A percentile compares a stretch with the other conserved stretches of the same genome.
Conservation (phyloP, 2,329 filamentous ascomycete species). For the Colletotrichum sojae region DNA sequence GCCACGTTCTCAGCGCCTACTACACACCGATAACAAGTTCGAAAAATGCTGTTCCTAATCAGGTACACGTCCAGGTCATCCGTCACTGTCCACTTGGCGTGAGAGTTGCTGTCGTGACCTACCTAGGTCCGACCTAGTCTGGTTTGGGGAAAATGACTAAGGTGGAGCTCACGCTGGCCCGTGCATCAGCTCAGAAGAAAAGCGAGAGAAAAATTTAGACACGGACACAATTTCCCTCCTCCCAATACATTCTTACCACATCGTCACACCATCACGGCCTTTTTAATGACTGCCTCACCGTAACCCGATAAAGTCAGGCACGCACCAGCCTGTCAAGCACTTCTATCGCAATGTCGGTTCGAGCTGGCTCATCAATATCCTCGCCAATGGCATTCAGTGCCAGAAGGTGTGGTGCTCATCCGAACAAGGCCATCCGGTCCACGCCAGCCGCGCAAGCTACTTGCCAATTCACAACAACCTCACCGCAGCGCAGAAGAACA, state of each 20-base stretch:
- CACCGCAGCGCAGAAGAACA: slow-evolving; percentile 54
- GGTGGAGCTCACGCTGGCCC: slow-evolving; percentile 12
- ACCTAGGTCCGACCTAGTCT: too few species aligned
- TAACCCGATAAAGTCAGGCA: slow-evolving; percentile 19
- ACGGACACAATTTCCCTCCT: background rate
- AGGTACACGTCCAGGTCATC: too few species aligned
- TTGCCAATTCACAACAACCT: slow-evolving; percentile 57
- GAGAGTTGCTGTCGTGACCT: too few species aligned
- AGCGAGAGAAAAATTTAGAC: slow-evolving; percentile 21
- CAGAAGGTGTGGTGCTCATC: slow-evolving; percentile 31
- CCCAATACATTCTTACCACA: background rate
- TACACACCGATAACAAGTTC: too few species aligned
- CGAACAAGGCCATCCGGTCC: slow-evolving; percentile 18
- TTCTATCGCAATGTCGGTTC: slow-evolving; percentile 27
- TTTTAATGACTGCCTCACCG: slow-evolving; percentile 30
- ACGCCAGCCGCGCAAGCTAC: slow-evolving; percentile 19
- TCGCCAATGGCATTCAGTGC: slow-evolving; percentile 29
- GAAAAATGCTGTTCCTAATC: too few species aligned
- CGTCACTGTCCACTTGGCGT: too few species aligned
- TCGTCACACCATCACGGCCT: background rate
- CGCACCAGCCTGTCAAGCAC: slow-evolving; percentile 30
- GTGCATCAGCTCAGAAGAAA: slow-evolving; percentile 29
- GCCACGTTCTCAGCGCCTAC: too few species aligned
- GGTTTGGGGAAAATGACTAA: slow-evolving; percentile 17
- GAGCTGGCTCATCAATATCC: slow-evolving; percentile 30